A percentile compares a stretch with the other conserved stretches of the same genome.
Evolutionary conservation across 1,284 basidiomycete genomes (phyloP).

Genomic region (Butyriboletus appendiculatus): DNA sequence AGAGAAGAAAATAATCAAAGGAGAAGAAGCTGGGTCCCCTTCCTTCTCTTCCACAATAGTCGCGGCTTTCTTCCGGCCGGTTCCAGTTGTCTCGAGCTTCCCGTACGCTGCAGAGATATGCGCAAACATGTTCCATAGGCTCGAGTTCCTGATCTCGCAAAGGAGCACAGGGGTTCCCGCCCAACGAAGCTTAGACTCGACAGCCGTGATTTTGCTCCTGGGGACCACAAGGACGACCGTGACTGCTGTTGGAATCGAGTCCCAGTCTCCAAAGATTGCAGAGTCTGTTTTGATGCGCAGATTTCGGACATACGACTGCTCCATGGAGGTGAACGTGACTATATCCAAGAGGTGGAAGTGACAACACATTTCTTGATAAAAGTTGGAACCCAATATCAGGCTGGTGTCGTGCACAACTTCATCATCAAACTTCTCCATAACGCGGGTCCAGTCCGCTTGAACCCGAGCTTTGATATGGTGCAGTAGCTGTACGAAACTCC

Average conservation of each 20-base stretch:
- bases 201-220: slow-evolving; percentile 12
- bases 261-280: slow-evolving; percentile 23
- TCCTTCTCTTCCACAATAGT: slow-evolving; percentile 37
- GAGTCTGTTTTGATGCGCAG: slow-evolving; percentile 8
- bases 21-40: slow-evolving; percentile 35
- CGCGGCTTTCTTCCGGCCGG: slow-evolving; percentile 21
- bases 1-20: slow-evolving; percentile 42
- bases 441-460: slow-evolving; percentile 35
- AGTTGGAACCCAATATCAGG: slow-evolving; percentile 36
- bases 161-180: slow-evolving; percentile 40
- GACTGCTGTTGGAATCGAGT: slow-evolving; percentile 20
- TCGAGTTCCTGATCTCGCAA: slow-evolving; percentile 32
- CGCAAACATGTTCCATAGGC: slow-evolving; percentile 37
- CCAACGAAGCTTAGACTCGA: slow-evolving; percentile 22
- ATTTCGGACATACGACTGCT: slow-evolving; percentile 12
- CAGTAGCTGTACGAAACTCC: slow-evolving; percentile 46
- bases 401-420: slow-evolving; percentile 32
- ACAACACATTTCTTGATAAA: slow-evolving; percentile 45
- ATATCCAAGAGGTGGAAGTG: slow-evolving; percentile 39
- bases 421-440: slow-evolving; percentile 34
- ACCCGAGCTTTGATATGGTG: slow-evolving; percentile 38
- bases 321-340: slow-evolving; percentile 24
- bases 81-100: slow-evolving; percentile 23
- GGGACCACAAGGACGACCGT: slow-evolving; percentile 30
- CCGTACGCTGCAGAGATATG: slow-evolving; percentile 41